Conservation (phyloP, 2,329 filamentous ascomycete species). For the Diaporthe citri region DNA sequence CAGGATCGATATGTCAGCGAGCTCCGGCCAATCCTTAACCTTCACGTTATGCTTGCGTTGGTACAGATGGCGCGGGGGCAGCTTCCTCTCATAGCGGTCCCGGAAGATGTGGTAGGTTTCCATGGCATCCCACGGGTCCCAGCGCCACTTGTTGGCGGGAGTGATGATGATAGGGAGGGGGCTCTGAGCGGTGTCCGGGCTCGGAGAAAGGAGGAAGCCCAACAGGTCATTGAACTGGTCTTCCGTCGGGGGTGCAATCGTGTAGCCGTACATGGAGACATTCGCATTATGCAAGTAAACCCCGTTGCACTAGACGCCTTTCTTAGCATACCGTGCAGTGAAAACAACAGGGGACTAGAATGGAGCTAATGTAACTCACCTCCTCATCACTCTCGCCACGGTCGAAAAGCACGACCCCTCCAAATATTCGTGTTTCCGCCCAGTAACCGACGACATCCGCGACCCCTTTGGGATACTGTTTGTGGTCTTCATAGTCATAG, state of each 20-base stretch:
- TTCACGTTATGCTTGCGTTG: background rate
- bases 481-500: background rate
- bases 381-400: background rate
- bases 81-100: background rate
- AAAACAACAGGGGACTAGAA: background rate
- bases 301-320: background rate
- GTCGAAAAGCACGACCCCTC: constrained; percentile 2
- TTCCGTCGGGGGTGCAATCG: background rate
- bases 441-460: background rate
- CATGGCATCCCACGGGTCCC: background rate
- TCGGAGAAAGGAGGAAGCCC: background rate
- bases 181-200: too few species aligned
- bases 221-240: background rate
- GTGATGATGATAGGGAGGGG: background rate
- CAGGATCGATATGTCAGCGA: background rate
- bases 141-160: background rate
- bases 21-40: background rate
- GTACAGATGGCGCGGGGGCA: background rate
- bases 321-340: background rate
- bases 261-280: background rate
- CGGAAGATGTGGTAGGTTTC: background rate
- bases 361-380: background rate
- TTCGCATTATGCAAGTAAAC: background rate
- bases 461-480: background rate
- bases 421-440: constrained; percentile 5